Conservation (phyloP, 768 basidiomycete genomes). For the Cyclocybe aegerita region DNA sequence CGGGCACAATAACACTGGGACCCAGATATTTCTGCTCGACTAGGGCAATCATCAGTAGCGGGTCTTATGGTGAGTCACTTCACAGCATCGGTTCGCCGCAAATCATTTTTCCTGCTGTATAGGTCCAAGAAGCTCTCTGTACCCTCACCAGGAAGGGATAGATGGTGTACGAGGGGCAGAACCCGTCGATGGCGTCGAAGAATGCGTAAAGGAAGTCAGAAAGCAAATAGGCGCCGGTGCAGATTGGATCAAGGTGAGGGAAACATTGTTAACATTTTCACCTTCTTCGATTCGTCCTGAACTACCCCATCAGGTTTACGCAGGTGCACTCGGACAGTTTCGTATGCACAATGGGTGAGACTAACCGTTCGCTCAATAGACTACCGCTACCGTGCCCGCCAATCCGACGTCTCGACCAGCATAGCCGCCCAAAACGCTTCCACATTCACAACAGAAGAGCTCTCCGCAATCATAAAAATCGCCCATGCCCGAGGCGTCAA, state of each 20-base stretch:
- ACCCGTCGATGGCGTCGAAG: constrained; percentile 55
- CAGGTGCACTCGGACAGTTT: constrained; percentile 32
- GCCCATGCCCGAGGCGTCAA: constrained; percentile 54
- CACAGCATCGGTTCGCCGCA: constrained; percentile 4
- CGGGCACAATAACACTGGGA: constrained; percentile 50
- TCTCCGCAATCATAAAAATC: constrained; percentile 47
- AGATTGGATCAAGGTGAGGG: constrained; percentile 63
- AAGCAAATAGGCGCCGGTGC: constrained; percentile 64
- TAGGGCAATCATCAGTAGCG: constrained; percentile 58
- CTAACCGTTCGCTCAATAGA: constrained; percentile 30
- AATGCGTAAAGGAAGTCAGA: constrained; percentile 53
- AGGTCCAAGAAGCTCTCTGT: constrained; percentile 55
- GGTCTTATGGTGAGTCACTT: constrained; percentile 49
- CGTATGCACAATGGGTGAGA: constrained; percentile 4
- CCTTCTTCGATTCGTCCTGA: constrained; percentile 2
- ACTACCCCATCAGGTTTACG: constrained; percentile 42
- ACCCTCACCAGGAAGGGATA: constrained; percentile 47
- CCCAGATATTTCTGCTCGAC: constrained; percentile 64
- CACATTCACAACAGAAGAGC: constrained; percentile 46
- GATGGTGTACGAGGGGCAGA: constrained; percentile 60
- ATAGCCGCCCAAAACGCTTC: constrained; percentile 31
- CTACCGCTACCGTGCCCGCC: constrained; percentile 50
- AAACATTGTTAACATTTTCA: not conserved
- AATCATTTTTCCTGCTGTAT: not conserved
- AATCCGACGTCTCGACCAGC: constrained; percentile 37